Evolutionary conservation across 371 early-diverging fungal genomes (phyloP).

Genomic region (Sanchytrium tribonematis): DNA sequence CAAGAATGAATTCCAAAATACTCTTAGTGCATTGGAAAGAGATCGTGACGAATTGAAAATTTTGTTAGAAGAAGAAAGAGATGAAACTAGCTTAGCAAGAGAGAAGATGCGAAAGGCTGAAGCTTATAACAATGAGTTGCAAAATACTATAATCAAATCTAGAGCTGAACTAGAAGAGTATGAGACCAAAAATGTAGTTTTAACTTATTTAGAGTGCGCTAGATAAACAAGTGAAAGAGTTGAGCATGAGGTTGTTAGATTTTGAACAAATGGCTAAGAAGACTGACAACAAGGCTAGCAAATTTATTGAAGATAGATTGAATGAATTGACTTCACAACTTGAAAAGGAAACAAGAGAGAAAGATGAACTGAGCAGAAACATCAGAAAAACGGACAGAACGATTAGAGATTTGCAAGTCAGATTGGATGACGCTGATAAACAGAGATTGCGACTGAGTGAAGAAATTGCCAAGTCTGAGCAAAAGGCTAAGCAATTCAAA

Average conservation of each 20-base stretch:
- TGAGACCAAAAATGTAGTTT: too few species aligned
- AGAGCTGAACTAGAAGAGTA: too few species aligned
- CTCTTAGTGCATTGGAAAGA: constrained; percentile 16
- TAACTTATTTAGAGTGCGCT: constrained; percentile 15
- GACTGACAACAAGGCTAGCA: constrained; percentile 16
- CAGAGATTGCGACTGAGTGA: constrained; percentile 30
- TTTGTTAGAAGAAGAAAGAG: constrained; percentile 37
- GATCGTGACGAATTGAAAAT: constrained; percentile 26
- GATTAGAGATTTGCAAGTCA: constrained; percentile 51
- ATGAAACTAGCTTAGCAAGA: constrained; percentile 17
- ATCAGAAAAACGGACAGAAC: constrained; percentile 37
- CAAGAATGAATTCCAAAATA: too few species aligned
- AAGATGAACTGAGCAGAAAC: constrained; percentile 23
- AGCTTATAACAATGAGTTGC: constrained; percentile 7
- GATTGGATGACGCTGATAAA: constrained; percentile 42
- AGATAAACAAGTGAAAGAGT: constrained; percentile 48
- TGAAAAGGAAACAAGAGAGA: constrained; percentile 28
- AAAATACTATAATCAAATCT: too few species aligned
- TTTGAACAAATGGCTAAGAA: constrained; percentile 27
- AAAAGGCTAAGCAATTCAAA: constrained; percentile 32
- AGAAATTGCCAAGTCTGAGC: constrained; percentile 32
- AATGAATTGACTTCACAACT: constrained; percentile 32
- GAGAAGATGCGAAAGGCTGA: constrained; percentile 34
- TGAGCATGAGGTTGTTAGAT: constrained; percentile 35
- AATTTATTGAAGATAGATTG: constrained; percentile 26